phyloP scores from a whole-genome alignment of 805 yeast genomes.

The Candida awuae region DNA sequence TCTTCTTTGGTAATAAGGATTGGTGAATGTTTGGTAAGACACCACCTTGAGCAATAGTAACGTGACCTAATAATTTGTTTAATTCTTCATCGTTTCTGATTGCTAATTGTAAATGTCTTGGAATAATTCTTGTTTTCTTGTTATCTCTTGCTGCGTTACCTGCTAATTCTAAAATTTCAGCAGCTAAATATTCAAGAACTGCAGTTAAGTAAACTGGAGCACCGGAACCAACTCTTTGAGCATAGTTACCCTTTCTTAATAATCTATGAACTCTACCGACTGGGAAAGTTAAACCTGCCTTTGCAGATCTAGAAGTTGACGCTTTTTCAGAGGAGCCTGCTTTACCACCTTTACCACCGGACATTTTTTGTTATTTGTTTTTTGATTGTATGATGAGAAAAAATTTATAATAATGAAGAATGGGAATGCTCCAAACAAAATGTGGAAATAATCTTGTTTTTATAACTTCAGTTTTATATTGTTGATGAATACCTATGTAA shows the following conservation, averaged over 20 bases:
- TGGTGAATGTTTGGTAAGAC: conserved; percentile 96
- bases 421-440: too few species aligned
- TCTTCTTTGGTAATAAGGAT: conserved; percentile 67
- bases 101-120: conserved; percentile 97
- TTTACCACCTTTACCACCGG: conserved; percentile 83
- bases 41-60: conserved; percentile 98
- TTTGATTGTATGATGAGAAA: background rate
- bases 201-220: conserved; percentile 98
- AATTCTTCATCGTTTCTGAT: conserved; percentile 98
- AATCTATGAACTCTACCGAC: conserved; percentile 98
- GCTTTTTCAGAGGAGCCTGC: conserved; percentile 93
- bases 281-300: conserved; percentile 99
- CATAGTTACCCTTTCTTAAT: conserved; percentile 94
- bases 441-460: conserved; percentile 3
- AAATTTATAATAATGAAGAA: background rate
- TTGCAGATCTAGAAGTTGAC: conserved; percentile 95
- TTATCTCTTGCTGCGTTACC: conserved; percentile 98
- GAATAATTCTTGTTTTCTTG: conserved; percentile 98
- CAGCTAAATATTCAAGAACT: conserved; percentile 93
- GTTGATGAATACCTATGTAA: conserved; percentile 3
- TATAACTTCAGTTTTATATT: too few species aligned
- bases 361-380: conserved; percentile 28
- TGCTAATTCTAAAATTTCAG: conserved; percentile 95
- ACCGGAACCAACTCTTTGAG: conserved; percentile 98
- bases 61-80: conserved; percentile 86